Conservation (phyloP, 23 red algal species). For the Cyanidioschyzon merolae region DNA sequence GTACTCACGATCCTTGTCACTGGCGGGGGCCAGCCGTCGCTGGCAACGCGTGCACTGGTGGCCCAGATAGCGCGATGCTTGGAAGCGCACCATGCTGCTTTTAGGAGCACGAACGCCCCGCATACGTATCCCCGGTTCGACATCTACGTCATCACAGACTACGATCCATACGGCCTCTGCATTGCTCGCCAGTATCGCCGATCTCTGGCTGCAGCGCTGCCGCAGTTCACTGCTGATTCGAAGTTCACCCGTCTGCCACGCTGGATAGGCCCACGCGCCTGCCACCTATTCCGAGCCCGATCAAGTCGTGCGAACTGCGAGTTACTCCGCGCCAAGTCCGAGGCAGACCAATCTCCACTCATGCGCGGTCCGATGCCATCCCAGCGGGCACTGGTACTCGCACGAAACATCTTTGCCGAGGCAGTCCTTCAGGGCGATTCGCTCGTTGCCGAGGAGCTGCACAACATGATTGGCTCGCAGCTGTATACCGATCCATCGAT, state of each 20-base stretch:
- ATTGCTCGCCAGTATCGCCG: background rate
- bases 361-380: background rate
- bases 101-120: background rate
- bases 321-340: background rate
- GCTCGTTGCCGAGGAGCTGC: background rate
- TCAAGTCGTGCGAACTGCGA: background rate
- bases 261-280: constrained; percentile 3
- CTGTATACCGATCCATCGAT: background rate
- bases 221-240: background rate
- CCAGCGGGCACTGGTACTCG: background rate
- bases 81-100: background rate
- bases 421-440: background rate
- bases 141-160: constrained; percentile 15
- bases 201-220: background rate
- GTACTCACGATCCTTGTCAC: background rate
- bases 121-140: background rate
- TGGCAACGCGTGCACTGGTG: constrained; percentile 13
- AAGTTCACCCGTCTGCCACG: background rate
- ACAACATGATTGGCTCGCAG: background rate
- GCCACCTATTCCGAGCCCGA: background rate
- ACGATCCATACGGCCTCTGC: constrained; percentile 22
- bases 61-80: background rate
- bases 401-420: background rate
- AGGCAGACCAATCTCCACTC: background rate
- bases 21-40: constrained; percentile 18